Base-by-base conservation (phyloP, 768 basidiomycete species). In the Amanita muscaria region DNA sequence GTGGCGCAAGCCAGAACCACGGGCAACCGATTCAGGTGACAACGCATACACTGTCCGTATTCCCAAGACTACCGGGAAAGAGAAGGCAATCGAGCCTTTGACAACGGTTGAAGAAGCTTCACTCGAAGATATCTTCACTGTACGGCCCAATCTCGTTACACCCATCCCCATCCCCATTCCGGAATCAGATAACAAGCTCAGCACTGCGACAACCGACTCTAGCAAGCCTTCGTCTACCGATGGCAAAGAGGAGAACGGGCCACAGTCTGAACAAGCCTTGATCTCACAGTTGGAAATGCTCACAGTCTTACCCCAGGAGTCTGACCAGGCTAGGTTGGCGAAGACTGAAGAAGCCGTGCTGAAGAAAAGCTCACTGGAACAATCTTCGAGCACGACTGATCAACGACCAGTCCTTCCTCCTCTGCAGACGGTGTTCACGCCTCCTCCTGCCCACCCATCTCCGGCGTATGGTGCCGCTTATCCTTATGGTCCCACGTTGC, bases 381-480 rank as follows among this genome's bases (percentile, higher is more conserved):
- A 46, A n/a, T 40, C 52, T 27, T 24, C 42, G 11, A 43, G 6
- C n/a, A 15, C 50, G n/a, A 30, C 44, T n/a, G 56, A 56, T 29
- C 64, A 64, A 34, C 62, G 59, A 37, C 63, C 65, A 30, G 44
- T 62, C n/a, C 59, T 72, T 22, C 61, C 68, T 21, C 60, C 64
- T 40, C 50, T 74, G 19, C 68, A 69, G 50, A 66, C 71, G 3
- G 60, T 61, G 14, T 74, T 69, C 51, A 66, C 65, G 12, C 68
- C 68, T 19, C 59, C 69, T 1, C 68, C 69, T 3, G 39, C 64
- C 5, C 67, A 69, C 42, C 58, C 62, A 32, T 77, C 84, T 1
- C 78, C 83, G 9, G 69, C 72, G 1, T 87, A 76, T 49, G 70
- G 73, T n/a, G 79, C 87, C 7, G 75, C 83, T 12, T 89, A 84